Conservation (phyloP, 768 basidiomycete genomes). For the Symmetrospora coprosmae region DNA sequence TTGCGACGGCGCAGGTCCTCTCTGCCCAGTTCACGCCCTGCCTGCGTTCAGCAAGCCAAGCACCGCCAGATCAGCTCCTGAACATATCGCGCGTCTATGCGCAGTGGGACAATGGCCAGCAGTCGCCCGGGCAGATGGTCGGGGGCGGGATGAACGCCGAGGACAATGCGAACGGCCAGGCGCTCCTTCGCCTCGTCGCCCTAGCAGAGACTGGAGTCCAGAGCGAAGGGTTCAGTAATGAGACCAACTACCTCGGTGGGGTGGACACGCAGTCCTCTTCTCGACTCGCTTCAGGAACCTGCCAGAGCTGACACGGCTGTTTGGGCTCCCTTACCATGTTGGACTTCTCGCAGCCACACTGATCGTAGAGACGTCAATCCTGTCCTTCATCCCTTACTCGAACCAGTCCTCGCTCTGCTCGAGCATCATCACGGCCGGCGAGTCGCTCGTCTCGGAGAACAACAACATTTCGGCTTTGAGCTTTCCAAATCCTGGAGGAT, state of each 20-base stretch:
- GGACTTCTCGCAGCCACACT: constrained; percentile 41
- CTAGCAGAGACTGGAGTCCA: not conserved
- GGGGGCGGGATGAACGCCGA: too few species aligned
- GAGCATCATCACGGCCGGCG: constrained; percentile 3
- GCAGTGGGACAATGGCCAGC: constrained; percentile 7
- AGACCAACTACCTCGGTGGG: constrained; percentile 15
- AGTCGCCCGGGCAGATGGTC: not conserved
- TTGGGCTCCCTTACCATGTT: constrained; percentile 41
- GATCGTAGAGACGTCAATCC: constrained; percentile 8
- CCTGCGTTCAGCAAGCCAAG: not conserved
- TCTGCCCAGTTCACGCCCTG: constrained; percentile 3
- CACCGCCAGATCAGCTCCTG: not conserved
- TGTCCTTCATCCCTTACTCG: constrained; percentile 15
- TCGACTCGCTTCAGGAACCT: not conserved
- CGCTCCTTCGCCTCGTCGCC: constrained; percentile 9
- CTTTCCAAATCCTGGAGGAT: constrained; percentile 36
- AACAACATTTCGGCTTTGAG: constrained; percentile 1
- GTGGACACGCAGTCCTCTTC: too few species aligned
- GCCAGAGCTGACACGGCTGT: not conserved
- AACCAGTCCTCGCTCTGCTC: constrained; percentile 20
- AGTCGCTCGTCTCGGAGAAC: not conserved
- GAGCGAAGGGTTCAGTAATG: constrained; percentile 11
- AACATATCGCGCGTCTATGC: constrained; percentile 11
- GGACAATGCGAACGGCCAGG: not conserved
- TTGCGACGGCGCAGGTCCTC: constrained; percentile 1